These are phyloP conservation scores for Plasmodium gallinaceum DNA, from an alignment of 169 alveolate genomes.

Conservation along the genomic window DNA sequence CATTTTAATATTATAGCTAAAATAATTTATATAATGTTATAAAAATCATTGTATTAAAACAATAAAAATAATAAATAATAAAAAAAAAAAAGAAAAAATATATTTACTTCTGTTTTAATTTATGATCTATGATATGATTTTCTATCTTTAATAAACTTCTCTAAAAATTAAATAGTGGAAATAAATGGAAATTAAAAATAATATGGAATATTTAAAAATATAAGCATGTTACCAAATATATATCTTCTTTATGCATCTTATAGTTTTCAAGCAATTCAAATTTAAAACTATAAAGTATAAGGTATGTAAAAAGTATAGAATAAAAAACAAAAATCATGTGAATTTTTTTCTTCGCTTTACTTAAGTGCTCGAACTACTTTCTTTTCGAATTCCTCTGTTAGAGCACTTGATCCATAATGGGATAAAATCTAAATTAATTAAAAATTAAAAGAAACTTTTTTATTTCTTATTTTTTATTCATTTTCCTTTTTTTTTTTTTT, in stretches of 20 bases:
- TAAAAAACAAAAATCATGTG: not conserved
- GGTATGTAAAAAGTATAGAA: not conserved
- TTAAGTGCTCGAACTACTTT: slow-evolving; percentile 34
- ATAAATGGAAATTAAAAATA: slow-evolving; percentile 1
- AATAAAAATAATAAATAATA: not conserved
- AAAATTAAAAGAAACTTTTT: slow-evolving; percentile 9
- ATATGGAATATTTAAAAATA: not conserved
- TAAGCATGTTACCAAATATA: slow-evolving; percentile 38
- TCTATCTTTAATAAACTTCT: slow-evolving; percentile 31
- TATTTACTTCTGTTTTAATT: slow-evolving; percentile 33
- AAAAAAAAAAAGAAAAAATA: not conserved
- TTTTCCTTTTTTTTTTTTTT: not conserved
- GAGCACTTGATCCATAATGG: slow-evolving; percentile 33
- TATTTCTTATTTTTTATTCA: not conserved
- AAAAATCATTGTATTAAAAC: not conserved
- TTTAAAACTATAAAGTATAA: slow-evolving; percentile 37
- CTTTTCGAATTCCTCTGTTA: slow-evolving; percentile 27
- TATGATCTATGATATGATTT: slow-evolving; percentile 20
- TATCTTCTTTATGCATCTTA: slow-evolving; percentile 66
- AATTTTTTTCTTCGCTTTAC: slow-evolving; percentile 17
- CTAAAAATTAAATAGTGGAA: slow-evolving; percentile 16
- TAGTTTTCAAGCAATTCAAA: slow-evolving; percentile 50
- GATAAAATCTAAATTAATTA: slow-evolving; percentile 42
- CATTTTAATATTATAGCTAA: slow-evolving; percentile 28
- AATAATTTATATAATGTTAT: not conserved